A percentile compares a stretch with the other conserved stretches of the same genome.
Evolutionary conservation across 1,284 basidiomycete species (phyloP).

Genomic region (Cryptococcus sp.): DNA sequence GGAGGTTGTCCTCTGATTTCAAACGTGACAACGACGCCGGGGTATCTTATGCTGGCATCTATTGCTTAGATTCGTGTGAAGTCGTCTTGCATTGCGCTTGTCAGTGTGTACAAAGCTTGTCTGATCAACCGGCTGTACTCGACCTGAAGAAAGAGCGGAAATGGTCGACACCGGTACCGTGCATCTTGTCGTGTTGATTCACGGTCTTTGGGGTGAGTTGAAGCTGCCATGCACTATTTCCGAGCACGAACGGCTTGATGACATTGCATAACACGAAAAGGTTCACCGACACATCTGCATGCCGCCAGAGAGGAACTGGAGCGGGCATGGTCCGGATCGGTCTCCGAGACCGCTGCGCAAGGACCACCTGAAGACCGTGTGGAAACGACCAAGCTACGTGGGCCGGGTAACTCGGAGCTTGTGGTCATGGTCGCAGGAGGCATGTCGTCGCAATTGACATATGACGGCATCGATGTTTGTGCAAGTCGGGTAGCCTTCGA

Average conservation of each 20-base stretch:
- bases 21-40: too few species aligned
- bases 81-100: too few species aligned
- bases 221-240: too few species aligned
- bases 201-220: conserved; percentile 51
- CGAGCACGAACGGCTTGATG: too few species aligned
- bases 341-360: conserved; percentile 1
- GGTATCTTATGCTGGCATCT: too few species aligned
- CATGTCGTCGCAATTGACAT: conserved; percentile 46
- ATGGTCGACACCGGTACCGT: conserved; percentile 18
- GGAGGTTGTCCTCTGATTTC: too few species aligned
- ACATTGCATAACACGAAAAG: conserved; percentile 18
- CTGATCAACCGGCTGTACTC: too few species aligned
- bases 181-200: conserved; percentile 51
- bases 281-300: conserved; percentile 41
- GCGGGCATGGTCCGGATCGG: conserved; percentile 20
- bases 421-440: conserved; percentile 48
- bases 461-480: conserved; percentile 52
- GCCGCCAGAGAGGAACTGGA: conserved; percentile 43
- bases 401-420: conserved; percentile 26
- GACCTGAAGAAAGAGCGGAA: not conserved
- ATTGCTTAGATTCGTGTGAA: too few species aligned
- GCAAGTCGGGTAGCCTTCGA: conserved; percentile 49
- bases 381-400: conserved; percentile 9
- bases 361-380: conserved; percentile 28
- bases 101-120: too few species aligned